Evolutionary conservation across 2,329 filamentous ascomycete species (phyloP).

Genomic region (Neurospora sp.): DNA sequence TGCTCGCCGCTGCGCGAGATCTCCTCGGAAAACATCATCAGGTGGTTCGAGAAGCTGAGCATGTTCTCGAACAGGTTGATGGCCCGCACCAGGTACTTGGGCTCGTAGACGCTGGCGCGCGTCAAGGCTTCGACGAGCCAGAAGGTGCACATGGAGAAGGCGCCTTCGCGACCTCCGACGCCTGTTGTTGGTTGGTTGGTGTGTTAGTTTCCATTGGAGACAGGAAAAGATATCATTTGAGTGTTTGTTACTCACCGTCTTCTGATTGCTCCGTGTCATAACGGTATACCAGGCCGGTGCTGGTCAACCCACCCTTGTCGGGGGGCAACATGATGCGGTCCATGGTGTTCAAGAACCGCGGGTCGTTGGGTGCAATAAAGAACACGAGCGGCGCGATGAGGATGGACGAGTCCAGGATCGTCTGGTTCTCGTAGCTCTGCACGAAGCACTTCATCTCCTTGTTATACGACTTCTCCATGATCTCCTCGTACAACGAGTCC

Average conservation of each 20-base stretch:
- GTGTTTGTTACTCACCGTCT: slow-evolving; percentile 37
- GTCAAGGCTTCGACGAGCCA: slow-evolving; percentile 75
- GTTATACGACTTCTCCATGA: slow-evolving; percentile 72
- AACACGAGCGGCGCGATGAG: slow-evolving; percentile 71
- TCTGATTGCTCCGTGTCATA: slow-evolving; percentile 61
- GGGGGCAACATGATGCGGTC: slow-evolving; percentile 61
- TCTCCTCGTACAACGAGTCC: slow-evolving; percentile 61
- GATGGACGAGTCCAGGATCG: slow-evolving; percentile 63
- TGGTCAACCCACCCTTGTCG: slow-evolving; percentile 66
- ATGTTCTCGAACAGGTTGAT: slow-evolving; percentile 70
- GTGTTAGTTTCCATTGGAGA: slow-evolving; percentile 2
- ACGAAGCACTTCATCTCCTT: slow-evolving; percentile 58
- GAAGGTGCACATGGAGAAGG: slow-evolving; percentile 75
- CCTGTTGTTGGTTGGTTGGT: slow-evolving; percentile 31
- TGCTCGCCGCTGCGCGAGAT: slow-evolving; percentile 67
- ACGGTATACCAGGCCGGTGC: slow-evolving; percentile 64
- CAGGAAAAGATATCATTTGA: neutral
- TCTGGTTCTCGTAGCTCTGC: slow-evolving; percentile 65
- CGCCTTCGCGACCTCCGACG: slow-evolving; percentile 64
- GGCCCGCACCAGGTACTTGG: slow-evolving; percentile 51
- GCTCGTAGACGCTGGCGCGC: slow-evolving; percentile 53
- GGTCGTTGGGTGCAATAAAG: slow-evolving; percentile 69
- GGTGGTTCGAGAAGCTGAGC: slow-evolving; percentile 64
- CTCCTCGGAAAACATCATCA: slow-evolving; percentile 72
- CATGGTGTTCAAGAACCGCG: slow-evolving; percentile 62